A percentile compares a stretch with the other conserved stretches of the same genome.
phyloP scores from a whole-genome alignment of 2,329 filamentous ascomycete species.

The Penicillium fuscoglaucum region DNA sequence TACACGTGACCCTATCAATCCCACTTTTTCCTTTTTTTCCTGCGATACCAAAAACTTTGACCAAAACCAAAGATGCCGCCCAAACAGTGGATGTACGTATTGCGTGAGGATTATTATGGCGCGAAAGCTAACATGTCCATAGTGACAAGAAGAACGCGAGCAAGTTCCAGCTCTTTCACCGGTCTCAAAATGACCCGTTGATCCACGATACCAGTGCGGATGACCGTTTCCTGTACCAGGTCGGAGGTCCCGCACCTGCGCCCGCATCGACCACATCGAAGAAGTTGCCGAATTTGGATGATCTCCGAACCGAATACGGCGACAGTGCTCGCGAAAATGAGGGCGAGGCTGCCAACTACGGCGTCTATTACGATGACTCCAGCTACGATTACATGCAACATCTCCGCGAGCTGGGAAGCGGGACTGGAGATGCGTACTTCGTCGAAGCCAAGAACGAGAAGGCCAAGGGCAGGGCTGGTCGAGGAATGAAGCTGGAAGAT shows the following conservation, averaged over 20 bases:
- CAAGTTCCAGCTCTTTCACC: slow-evolving; percentile 92
- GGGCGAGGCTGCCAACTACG: slow-evolving; percentile 91
- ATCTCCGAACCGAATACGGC: slow-evolving; percentile 74
- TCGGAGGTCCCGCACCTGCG: slow-evolving; percentile 43
- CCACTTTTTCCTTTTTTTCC: slow-evolving; percentile 31
- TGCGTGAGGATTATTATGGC: background rate
- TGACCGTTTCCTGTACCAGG: slow-evolving; percentile 83
- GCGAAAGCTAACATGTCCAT: slow-evolving; percentile 30
- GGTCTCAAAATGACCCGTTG: slow-evolving; percentile 93
- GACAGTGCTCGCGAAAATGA: slow-evolving; percentile 74
- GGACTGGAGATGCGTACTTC: slow-evolving; percentile 72
- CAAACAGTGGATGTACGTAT: slow-evolving; percentile 70
- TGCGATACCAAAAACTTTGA: slow-evolving; percentile 10
- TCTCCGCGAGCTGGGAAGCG: slow-evolving; percentile 79
- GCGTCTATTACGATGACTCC: slow-evolving; percentile 91
- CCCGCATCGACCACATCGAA: slow-evolving; percentile 36
- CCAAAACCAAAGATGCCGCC: slow-evolving; percentile 63
- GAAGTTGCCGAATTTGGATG: slow-evolving; percentile 62
- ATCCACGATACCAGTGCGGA: slow-evolving; percentile 90
- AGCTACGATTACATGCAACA: slow-evolving; percentile 99
- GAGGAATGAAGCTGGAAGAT: slow-evolving; percentile 78
- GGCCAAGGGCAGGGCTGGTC: slow-evolving; percentile 65
- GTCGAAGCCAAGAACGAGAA: slow-evolving; percentile 67
- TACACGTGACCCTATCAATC: slow-evolving; percentile 34
- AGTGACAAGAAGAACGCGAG: slow-evolving; percentile 88